phyloP scores from a whole-genome alignment of 495 filamentous ascomycete genomes.

The Trichodelitschia bisporula region DNA sequence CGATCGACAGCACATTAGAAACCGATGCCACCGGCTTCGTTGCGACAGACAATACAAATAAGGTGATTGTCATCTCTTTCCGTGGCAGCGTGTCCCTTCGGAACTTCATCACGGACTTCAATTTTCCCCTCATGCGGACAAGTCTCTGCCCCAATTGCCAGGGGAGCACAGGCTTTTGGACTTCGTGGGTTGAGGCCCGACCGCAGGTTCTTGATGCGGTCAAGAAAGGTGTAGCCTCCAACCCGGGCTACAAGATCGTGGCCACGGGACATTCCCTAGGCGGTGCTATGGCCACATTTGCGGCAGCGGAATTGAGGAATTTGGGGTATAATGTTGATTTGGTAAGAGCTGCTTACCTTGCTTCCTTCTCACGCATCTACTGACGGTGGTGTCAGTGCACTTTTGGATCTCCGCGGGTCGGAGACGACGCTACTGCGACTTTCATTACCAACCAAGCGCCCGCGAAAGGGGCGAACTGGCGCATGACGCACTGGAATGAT shows the following conservation, averaged over 20 bases:
- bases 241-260: slow-evolving; percentile 28
- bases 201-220: slow-evolving; percentile 20
- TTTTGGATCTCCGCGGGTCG: slow-evolving; percentile 44
- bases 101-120: slow-evolving; percentile 43
- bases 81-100: slow-evolving; percentile 34
- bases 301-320: slow-evolving; percentile 30
- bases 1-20: slow-evolving; percentile 18
- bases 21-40: slow-evolving; percentile 47
- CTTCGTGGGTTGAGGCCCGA: slow-evolving; percentile 24
- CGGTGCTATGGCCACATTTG: slow-evolving; percentile 36
- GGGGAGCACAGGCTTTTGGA: slow-evolving; percentile 29
- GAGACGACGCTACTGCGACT: slow-evolving; percentile 27
- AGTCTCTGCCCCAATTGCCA: slow-evolving; percentile 25
- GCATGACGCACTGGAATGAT: slow-evolving; percentile 44
- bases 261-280: slow-evolving; percentile 48
- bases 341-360: slow-evolving; percentile 5
- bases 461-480: slow-evolving; percentile 30
- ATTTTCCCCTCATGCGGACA: slow-evolving; percentile 17
- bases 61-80: slow-evolving; percentile 41
- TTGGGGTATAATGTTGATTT: slow-evolving; percentile 20
- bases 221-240: slow-evolving; percentile 9
- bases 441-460: slow-evolving; percentile 27
- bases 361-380: neutral
- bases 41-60: slow-evolving; percentile 35
- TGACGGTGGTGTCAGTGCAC: slow-evolving; percentile 21